phyloP scores from a whole-genome alignment of 2,329 filamentous ascomycete genomes.

The Exutisphaerella laricina region DNA sequence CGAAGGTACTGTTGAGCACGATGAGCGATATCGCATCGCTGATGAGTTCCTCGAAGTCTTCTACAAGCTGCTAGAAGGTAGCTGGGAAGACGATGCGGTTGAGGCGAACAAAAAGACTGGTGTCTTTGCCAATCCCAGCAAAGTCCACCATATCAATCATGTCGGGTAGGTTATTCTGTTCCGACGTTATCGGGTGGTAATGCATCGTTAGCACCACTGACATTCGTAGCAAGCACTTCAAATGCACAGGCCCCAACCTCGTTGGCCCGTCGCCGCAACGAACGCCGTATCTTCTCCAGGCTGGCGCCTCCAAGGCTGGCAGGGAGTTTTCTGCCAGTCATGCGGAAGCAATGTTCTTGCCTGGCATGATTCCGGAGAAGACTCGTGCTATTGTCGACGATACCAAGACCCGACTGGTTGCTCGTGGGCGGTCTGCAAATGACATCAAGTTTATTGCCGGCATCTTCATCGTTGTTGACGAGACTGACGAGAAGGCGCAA shows the following conservation, averaged over 20 bases:
- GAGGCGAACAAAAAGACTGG: slow-evolving; percentile 53
- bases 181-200: background rate
- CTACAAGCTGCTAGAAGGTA: slow-evolving; percentile 30
- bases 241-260: slow-evolving; percentile 42
- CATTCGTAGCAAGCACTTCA: slow-evolving; percentile 36
- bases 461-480: slow-evolving; percentile 40
- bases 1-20: slow-evolving; percentile 43
- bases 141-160: slow-evolving; percentile 50
- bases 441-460: slow-evolving; percentile 44
- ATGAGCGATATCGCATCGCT: slow-evolving; percentile 46
- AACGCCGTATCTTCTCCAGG: slow-evolving; percentile 53
- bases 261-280: slow-evolving; percentile 53
- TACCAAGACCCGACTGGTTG: slow-evolving; percentile 37
- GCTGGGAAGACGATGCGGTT: slow-evolving; percentile 28
- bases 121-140: slow-evolving; percentile 52
- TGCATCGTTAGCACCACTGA: slow-evolving; percentile 3
- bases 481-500: slow-evolving; percentile 42
- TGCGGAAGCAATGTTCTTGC: slow-evolving; percentile 44
- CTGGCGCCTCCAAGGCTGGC: slow-evolving; percentile 43
- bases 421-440: slow-evolving; percentile 36
- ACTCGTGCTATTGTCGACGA: slow-evolving; percentile 40
- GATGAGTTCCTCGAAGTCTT: slow-evolving; percentile 41
- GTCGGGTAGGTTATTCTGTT: slow-evolving; percentile 12
- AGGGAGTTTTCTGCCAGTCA: slow-evolving; percentile 43
- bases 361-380: slow-evolving; percentile 41